A percentile compares a stretch with the other conserved stretches of the same genome.
Conservation (phyloP, 768 basidiomycete species). For the Pholiota molesta region DNA sequence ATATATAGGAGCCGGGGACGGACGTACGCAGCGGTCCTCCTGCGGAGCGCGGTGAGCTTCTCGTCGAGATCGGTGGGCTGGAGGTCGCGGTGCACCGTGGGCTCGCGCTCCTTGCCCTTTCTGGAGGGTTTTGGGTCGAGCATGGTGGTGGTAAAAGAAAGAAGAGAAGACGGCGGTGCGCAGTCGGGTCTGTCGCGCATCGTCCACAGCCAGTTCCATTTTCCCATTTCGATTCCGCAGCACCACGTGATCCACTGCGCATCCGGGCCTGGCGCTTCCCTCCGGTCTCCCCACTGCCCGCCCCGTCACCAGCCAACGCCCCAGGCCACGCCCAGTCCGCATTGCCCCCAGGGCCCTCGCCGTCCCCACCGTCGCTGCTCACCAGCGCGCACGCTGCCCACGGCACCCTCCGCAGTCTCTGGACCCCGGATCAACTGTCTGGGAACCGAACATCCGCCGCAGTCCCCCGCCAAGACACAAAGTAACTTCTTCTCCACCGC, state of each 20-base stretch:
- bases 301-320: background rate
- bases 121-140: slow-evolving; percentile 32
- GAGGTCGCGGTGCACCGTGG: slow-evolving; percentile 27
- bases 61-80: slow-evolving; percentile 56
- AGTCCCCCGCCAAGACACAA: too few species aligned
- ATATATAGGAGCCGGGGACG: background rate
- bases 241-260: slow-evolving; percentile 24
- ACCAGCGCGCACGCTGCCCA: background rate
- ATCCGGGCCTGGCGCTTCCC: background rate
- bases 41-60: slow-evolving; percentile 66
- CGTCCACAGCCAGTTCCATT: slow-evolving; percentile 7
- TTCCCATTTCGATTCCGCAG: slow-evolving; percentile 22
- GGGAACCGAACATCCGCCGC: too few species aligned
- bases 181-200: slow-evolving; percentile 18
- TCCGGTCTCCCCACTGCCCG: slow-evolving; percentile 1
- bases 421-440: background rate
- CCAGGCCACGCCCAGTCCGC: background rate
- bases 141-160: slow-evolving; percentile 27
- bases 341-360: too few species aligned
- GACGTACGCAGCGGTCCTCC: slow-evolving; percentile 22
- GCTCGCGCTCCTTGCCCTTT: slow-evolving; percentile 47
- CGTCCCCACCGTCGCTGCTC: background rate
- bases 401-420: background rate
- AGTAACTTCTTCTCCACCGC: too few species aligned
- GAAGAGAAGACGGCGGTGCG: slow-evolving; percentile 28